phyloP scores from a whole-genome alignment of 2,329 filamentous ascomycete genomes.

The Aspergillus candidus region DNA sequence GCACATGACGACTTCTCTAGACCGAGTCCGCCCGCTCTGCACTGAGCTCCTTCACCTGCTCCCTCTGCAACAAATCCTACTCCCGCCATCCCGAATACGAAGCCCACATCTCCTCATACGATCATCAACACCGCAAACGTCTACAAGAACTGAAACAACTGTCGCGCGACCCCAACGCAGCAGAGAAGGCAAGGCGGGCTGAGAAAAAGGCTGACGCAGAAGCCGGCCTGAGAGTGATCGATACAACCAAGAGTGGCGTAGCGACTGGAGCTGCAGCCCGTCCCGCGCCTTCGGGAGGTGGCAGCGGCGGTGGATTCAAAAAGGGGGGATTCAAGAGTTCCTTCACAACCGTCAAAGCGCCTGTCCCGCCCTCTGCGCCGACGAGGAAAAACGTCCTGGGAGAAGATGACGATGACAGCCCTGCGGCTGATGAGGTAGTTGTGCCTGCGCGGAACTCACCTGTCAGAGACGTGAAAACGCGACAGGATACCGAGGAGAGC shows the following conservation, averaged over 20 bases:
- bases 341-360: conserved; percentile 53
- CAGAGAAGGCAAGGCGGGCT: conserved; percentile 38
- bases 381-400: conserved; percentile 39
- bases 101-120: conserved; percentile 87
- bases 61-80: conserved; percentile 90
- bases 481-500: conserved; percentile 55
- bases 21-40: conserved; percentile 66
- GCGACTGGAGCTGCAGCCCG: conserved; percentile 12
- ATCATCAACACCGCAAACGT: conserved; percentile 85
- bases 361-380: conserved; percentile 19
- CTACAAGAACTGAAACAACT: conserved; percentile 43
- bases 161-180: conserved; percentile 38
- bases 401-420: conserved; percentile 33
- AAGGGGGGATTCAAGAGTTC: conserved; percentile 79
- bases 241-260: conserved; percentile 23
- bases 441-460: conserved; percentile 1
- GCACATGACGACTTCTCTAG: conserved; percentile 19
- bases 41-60: conserved; percentile 73
- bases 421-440: conserved; percentile 13
- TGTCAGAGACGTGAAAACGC: conserved; percentile 1
- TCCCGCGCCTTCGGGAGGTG: conserved; percentile 20
- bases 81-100: conserved; percentile 94
- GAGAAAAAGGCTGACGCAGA: conserved; percentile 40
- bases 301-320: conserved; percentile 53
- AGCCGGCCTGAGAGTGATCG: conserved; percentile 34